Conservation (phyloP, 2,329 filamentous ascomycete genomes). For the Epichloe baconii region DNA sequence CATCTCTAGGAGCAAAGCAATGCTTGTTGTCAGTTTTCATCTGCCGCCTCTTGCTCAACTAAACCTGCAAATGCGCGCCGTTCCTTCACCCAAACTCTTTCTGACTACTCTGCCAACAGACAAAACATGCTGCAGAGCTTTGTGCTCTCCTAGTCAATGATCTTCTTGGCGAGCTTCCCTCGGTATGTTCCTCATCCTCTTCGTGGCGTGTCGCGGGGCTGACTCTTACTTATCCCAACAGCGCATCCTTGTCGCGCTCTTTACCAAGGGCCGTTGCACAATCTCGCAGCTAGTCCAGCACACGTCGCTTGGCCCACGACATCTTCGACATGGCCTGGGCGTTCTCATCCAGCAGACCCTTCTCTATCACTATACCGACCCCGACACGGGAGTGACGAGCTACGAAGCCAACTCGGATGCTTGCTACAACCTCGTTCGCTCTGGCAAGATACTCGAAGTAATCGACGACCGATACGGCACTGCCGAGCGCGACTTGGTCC, state of each 20-base stretch:
- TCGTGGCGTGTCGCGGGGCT: constrained; percentile 13
- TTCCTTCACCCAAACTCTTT: background rate
- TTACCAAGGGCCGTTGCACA: constrained; percentile 65
- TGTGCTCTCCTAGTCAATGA: constrained; percentile 83
- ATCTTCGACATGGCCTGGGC: constrained; percentile 69
- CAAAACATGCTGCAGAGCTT: constrained; percentile 70
- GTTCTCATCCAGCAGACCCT: constrained; percentile 84
- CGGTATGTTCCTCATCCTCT: constrained; percentile 39
- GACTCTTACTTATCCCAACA: constrained; percentile 26
- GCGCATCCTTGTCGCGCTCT: constrained; percentile 73
- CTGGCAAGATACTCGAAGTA: constrained; percentile 67
- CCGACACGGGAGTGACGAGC: constrained; percentile 49
- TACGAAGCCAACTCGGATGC: constrained; percentile 76
- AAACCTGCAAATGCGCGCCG: constrained; percentile 5
- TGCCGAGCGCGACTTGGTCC: constrained; percentile 61
- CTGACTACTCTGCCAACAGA: constrained; percentile 29
- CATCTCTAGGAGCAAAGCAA: constrained; percentile 61
- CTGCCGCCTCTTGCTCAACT: constrained; percentile 9
- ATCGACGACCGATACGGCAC: constrained; percentile 61
- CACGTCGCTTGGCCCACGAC: constrained; percentile 58
- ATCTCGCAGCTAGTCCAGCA: constrained; percentile 56
- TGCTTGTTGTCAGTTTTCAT: constrained; percentile 34
- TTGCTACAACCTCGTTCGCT: constrained; percentile 71
- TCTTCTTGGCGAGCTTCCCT: constrained; percentile 80
- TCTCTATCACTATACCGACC: constrained; percentile 56